Evolutionary conservation across 2,329 filamentous ascomycete genomes (phyloP), one percentile per base, ranked within the genome.

Genomic region (Grosmannia clavigera): DNA sequence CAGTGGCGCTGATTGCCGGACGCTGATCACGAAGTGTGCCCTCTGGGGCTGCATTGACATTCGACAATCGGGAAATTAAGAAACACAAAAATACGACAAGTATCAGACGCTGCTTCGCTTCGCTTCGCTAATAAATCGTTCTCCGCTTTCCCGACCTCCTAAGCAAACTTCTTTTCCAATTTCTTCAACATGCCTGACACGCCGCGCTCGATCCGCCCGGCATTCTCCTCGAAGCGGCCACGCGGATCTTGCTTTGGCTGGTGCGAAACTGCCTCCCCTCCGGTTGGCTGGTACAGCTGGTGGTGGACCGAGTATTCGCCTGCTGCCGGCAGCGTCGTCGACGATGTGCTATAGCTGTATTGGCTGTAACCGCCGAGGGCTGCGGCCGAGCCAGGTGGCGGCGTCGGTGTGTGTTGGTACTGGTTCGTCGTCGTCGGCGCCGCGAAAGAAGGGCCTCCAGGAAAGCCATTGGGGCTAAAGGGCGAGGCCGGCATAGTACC

Each of bases 161-260:
- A 83, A 0, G 78, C 79, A 72, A 86, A 85, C 69, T 83, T 87
- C 82, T 88, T 90, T 75, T 91, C 87, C 71, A 91, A 79, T 74
- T 85, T 89, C 79, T 86, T 90, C 65, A 91, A 71, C 76, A 90
- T 85, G 7, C 84, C 83, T 33, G 82, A 81, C 5, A 90, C 81
- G 1, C 86, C 84, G 70, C 83, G 84, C 73, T 91, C 87, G 40
- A 90, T 66, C 66, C 81, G 78, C 33, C 82, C 83, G 0, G 86
- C 82, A 62, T 82, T 80, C 69, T 84, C 81, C 66, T 88, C 86
- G 35, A 90, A 71, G 68, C 78, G 81, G 7, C 72, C 80, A 62
- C 73, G 70, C 3, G 71, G 67, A 60, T 81, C 78, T 59, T 71
- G 71, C 67, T 77, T 78, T 5, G 72, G 67, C 62, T 74, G 71